Percentiles rank a stretch among this genome's conserved stretches.
Evolutionary conservation across 148 eudicot species (phyloP).

Genomic region (Camellia lanceoleosa): DNA sequence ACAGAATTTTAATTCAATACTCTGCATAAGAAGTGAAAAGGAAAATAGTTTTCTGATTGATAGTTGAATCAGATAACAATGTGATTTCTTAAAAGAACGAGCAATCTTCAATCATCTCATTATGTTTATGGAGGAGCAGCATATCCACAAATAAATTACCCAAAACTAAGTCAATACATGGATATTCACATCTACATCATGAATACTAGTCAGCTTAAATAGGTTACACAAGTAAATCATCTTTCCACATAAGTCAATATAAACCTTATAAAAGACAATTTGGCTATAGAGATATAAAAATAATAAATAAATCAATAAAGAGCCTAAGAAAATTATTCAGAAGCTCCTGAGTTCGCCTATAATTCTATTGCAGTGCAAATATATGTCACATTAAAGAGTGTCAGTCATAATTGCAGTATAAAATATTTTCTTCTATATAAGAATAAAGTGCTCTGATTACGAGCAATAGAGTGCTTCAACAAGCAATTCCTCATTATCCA

Average conservation of each 20-base stretch:
- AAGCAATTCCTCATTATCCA: background rate
- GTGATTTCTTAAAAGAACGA: background rate
- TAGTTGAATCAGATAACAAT: background rate
- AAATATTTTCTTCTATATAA: background rate
- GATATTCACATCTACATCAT: background rate
- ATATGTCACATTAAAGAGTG: background rate
- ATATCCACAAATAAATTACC: background rate
- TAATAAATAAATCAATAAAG: background rate
- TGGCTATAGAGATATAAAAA: background rate
- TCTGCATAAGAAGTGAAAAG: too few species aligned
- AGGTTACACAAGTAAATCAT: background rate
- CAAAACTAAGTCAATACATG: background rate
- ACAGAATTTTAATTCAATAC: too few species aligned
- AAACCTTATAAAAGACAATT: background rate
- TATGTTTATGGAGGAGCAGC: background rate
- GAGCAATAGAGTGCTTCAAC: background rate
- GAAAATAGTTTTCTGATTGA: too few species aligned
- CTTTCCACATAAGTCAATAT: background rate
- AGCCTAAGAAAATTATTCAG: background rate
- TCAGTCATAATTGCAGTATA: background rate
- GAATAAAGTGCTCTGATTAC: background rate
- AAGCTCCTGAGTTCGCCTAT: background rate
- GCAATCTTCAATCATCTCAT: conserved; percentile 9
- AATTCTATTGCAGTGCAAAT: background rate
- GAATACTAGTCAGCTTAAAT: conserved; percentile 5